Percentiles rank a stretch among this genome's conserved stretches.
Conservation (phyloP, 768 basidiomycete genomes). For the Podaxis sp. region DNA sequence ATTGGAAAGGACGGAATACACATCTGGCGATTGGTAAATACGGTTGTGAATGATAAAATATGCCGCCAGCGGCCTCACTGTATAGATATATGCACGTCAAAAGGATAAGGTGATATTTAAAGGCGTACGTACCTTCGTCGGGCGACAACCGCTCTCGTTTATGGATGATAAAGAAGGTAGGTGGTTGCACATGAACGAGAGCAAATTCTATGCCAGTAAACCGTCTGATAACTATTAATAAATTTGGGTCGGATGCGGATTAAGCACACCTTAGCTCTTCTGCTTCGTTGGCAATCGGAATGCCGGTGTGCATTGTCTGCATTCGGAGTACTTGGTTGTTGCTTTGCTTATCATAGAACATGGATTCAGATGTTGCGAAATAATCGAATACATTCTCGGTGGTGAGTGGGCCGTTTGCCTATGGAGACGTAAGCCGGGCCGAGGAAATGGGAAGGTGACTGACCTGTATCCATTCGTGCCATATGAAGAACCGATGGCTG, state of each 20-base stretch:
- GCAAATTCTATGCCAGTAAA: conserved; percentile 89
- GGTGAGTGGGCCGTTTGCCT: conserved; percentile 79
- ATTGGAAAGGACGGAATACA: conserved; percentile 83
- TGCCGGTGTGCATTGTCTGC: conserved; percentile 89
- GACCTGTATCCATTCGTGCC: conserved; percentile 90
- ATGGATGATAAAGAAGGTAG: conserved; percentile 85
- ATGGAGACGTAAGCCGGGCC: conserved; percentile 13
- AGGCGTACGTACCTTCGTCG: conserved; percentile 63
- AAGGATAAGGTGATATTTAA: conserved; percentile 7
- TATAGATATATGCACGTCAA: conserved; percentile 12
- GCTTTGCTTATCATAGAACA: conserved; percentile 94
- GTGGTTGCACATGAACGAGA: conserved; percentile 76
- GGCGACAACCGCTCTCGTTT: conserved; percentile 84
- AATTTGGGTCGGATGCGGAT: not conserved
- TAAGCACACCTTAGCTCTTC: conserved; percentile 79
- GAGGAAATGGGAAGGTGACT: conserved; percentile 13
- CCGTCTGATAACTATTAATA: conserved; percentile 47
- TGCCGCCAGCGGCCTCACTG: conserved; percentile 75
- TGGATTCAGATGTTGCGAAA: conserved; percentile 68
- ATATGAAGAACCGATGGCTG: conserved; percentile 82
- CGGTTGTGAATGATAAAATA: conserved; percentile 90
- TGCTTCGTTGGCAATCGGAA: conserved; percentile 73
- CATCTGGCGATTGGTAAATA: conserved; percentile 85
- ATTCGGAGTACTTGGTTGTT: conserved; percentile 91
- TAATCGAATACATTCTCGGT: conserved; percentile 85